These are phyloP conservation scores for Phytophthora sp. DNA, from an alignment of 352 stramenopile genomes.

Conservation along the genomic window DNA sequence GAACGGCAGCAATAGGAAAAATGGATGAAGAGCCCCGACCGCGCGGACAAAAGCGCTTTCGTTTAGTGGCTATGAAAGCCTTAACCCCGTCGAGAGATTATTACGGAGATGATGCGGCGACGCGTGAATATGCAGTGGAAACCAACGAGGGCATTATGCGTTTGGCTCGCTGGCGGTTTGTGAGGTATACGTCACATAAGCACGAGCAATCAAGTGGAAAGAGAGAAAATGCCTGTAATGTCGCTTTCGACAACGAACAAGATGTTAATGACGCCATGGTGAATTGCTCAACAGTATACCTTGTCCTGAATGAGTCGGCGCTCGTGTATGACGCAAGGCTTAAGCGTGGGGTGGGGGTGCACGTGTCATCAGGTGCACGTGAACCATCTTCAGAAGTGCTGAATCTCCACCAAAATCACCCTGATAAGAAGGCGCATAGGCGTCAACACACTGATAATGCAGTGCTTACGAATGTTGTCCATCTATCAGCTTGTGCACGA, in stretches of 20 bases:
- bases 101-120: constrained; percentile 69
- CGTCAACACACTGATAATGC: neutral
- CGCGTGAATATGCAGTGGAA: constrained; percentile 65
- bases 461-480: constrained; percentile 5
- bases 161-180: constrained; percentile 61
- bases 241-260: constrained; percentile 1
- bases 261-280: constrained; percentile 42
- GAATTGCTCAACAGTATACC: constrained; percentile 46
- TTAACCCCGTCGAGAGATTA: constrained; percentile 45
- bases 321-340: constrained; percentile 39
- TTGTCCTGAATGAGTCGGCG: constrained; percentile 47
- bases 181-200: constrained; percentile 16
- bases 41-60: constrained; percentile 38
- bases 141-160: constrained; percentile 61
- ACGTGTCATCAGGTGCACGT: constrained; percentile 9
- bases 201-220: constrained; percentile 15
- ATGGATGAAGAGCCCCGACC: neutral
- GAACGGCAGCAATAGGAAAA: neutral
- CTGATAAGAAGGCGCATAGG: constrained; percentile 9
- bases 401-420: constrained; percentile 1
- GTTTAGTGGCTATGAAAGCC: constrained; percentile 67
- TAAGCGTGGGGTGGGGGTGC: constrained; percentile 38
- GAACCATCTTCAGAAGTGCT: constrained; percentile 5
- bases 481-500: constrained; percentile 21
- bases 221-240: neutral